Conservation (phyloP, 1,139 yeast genomes). For the Geotrichum restrictum region DNA sequence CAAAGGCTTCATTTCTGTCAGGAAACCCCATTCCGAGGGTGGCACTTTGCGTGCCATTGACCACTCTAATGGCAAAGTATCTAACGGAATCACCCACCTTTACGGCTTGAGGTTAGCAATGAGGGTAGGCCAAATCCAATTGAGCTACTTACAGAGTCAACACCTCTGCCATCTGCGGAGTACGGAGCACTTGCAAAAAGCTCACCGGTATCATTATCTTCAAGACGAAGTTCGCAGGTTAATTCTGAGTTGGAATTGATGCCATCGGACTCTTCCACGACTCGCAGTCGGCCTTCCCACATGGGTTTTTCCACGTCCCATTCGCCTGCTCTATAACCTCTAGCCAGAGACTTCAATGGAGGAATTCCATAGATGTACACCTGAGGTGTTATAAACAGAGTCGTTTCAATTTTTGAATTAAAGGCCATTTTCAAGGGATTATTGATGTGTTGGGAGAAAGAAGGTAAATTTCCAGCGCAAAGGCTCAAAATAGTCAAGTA, state of each 20-base stretch:
- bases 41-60: constrained; percentile 36
- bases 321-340: constrained; percentile 34
- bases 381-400: constrained; percentile 25
- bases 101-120: not conserved
- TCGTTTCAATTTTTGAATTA: constrained; percentile 11
- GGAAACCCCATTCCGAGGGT: constrained; percentile 44
- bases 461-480: not conserved
- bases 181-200: constrained; percentile 39
- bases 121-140: constrained; percentile 24
- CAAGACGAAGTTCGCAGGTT: constrained; percentile 35
- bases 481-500: not conserved
- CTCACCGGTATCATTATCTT: constrained; percentile 34
- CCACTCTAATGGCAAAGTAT: constrained; percentile 37
- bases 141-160: constrained; percentile 28
- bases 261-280: constrained; percentile 34
- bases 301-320: constrained; percentile 40
- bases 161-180: constrained; percentile 31
- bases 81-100: constrained; percentile 34
- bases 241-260: constrained; percentile 22
- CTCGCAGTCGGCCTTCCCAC: constrained; percentile 40
- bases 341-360: constrained; percentile 31
- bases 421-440: constrained; percentile 5
- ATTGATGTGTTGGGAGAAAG: not conserved
- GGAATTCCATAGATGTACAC: constrained; percentile 37
- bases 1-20: constrained; percentile 39